These are phyloP conservation scores for Kregervanrija fluxuum DNA, from an alignment of 805 yeast species.

Conservation along the genomic window DNA sequence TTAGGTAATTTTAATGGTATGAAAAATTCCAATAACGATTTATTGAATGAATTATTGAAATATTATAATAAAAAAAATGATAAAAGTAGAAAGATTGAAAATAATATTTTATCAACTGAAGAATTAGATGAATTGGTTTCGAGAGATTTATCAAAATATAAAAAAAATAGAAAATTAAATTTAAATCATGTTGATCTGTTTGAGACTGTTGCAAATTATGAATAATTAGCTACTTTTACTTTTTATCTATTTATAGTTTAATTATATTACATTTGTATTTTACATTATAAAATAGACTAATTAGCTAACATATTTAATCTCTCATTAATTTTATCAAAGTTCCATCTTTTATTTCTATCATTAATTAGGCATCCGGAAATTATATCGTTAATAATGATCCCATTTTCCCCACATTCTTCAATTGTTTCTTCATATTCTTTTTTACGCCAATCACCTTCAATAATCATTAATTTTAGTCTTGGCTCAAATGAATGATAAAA, in stretches of 20 bases:
- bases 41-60: slow-evolving; percentile 26
- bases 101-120: slow-evolving; percentile 26
- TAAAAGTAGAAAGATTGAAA: slow-evolving; percentile 14
- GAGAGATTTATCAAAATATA: slow-evolving; percentile 1
- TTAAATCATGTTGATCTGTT: too few relatives aligned
- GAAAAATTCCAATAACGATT: slow-evolving; percentile 2
- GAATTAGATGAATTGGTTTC: slow-evolving; percentile 40
- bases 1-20: slow-evolving; percentile 47
- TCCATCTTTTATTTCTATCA: slow-evolving; percentile 2
- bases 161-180: slow-evolving; percentile 1
- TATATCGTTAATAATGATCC: background rate
- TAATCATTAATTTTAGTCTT: slow-evolving; percentile 62
- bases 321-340: slow-evolving; percentile 3
- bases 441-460: slow-evolving; percentile 41
- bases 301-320: background rate
- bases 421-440: slow-evolving; percentile 6
- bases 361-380: slow-evolving; percentile 4
- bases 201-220: too few relatives aligned
- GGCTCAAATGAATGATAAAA: slow-evolving; percentile 84
- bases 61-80: slow-evolving; percentile 23
- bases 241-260: too few relatives aligned
- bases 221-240: too few relatives aligned
- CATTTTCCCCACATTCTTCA: background rate
- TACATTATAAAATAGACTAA: too few relatives aligned
- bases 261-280: too few relatives aligned